Evolutionary conservation across 495 filamentous ascomycete species (phyloP).

Genomic region (Penicillium odoratum): DNA sequence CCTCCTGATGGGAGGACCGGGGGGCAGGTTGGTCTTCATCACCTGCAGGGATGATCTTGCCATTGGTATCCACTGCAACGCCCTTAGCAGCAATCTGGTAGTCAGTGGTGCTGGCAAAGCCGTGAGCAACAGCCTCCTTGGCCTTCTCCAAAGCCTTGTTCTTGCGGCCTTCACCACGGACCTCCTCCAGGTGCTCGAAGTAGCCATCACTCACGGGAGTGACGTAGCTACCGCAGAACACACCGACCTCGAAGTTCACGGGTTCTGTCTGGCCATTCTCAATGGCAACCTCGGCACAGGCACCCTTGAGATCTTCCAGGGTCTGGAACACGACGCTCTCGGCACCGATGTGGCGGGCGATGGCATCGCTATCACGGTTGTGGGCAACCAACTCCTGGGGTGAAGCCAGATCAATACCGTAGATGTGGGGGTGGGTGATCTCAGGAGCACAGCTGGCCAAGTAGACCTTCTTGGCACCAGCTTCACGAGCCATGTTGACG

Average conservation of each 20-base stretch:
- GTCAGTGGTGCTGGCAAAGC: constrained; percentile 62
- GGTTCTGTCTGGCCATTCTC: constrained; percentile 53
- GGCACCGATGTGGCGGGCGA: constrained; percentile 83
- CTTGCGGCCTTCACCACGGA: constrained; percentile 73
- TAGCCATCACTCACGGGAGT: constrained; percentile 83
- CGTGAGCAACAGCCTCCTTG: constrained; percentile 65
- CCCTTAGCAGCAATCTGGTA: constrained; percentile 64
- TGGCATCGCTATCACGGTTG: constrained; percentile 63
- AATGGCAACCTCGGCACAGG: constrained; percentile 68
- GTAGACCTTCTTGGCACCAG: constrained; percentile 85
- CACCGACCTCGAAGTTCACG: constrained; percentile 86
- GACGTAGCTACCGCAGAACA: constrained; percentile 90
- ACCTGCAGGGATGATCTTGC: constrained; percentile 55
- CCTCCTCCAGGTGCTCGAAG: constrained; percentile 78
- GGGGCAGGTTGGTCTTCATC: not conserved
- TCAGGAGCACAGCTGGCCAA: constrained; percentile 87
- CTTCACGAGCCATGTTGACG: constrained; percentile 89
- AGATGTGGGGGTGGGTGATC: constrained; percentile 76
- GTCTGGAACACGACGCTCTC: constrained; percentile 90
- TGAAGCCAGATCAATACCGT: constrained; percentile 89
- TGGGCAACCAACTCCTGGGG: constrained; percentile 83
- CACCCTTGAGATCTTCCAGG: constrained; percentile 76
- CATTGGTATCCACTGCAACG: constrained; percentile 55
- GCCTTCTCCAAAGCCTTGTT: constrained; percentile 69
- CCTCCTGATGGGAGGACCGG: constrained; percentile 29